A percentile compares a stretch with the other conserved stretches of the same genome.
Conservation (phyloP, 345 rosid species). For the Excoecaria cochinchinensis region DNA sequence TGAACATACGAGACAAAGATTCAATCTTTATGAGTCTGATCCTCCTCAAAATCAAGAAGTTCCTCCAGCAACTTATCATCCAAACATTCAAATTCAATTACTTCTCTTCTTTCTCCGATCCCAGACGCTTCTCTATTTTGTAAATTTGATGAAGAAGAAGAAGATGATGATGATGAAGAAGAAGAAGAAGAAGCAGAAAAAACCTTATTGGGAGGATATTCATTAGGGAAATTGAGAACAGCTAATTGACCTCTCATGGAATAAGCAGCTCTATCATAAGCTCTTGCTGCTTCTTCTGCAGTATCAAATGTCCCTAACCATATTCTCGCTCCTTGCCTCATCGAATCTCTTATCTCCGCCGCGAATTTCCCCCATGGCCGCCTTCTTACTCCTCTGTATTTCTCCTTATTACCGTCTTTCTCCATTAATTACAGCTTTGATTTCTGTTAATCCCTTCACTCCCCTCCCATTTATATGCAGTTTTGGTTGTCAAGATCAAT, state of each 20-base stretch:
- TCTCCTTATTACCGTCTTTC: not conserved
- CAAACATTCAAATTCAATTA: conserved; percentile 54
- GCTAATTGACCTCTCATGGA: conserved; percentile 67
- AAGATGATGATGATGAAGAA: not conserved
- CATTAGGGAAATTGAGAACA: conserved; percentile 69
- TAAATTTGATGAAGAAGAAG: conserved; percentile 4
- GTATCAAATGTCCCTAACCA: conserved; percentile 89
- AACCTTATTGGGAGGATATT: conserved; percentile 30
- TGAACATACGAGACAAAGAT: not conserved
- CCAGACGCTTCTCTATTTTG: conserved; percentile 11
- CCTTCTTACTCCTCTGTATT: conserved; percentile 58
- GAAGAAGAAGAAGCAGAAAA: conserved; percentile 7
- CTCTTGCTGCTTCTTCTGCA: conserved; percentile 75
- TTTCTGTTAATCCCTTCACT: not conserved
- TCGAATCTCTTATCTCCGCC: conserved; percentile 86
- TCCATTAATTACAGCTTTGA: conserved; percentile 11
- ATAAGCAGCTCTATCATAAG: conserved; percentile 78
- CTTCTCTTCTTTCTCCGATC: conserved; percentile 23
- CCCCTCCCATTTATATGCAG: not conserved
- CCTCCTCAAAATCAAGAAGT: conserved; percentile 43
- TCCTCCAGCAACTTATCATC: conserved; percentile 57
- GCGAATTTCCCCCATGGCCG: conserved; percentile 89
- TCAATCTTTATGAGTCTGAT: conserved; percentile 23
- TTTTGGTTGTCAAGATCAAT: not conserved
- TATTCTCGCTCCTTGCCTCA: conserved; percentile 57